A percentile compares a stretch with the other conserved stretches of the same genome.
These are phyloP conservation scores for Avicennia marina DNA, from an alignment of 257 asterid genomes.

Conservation along the genomic window DNA sequence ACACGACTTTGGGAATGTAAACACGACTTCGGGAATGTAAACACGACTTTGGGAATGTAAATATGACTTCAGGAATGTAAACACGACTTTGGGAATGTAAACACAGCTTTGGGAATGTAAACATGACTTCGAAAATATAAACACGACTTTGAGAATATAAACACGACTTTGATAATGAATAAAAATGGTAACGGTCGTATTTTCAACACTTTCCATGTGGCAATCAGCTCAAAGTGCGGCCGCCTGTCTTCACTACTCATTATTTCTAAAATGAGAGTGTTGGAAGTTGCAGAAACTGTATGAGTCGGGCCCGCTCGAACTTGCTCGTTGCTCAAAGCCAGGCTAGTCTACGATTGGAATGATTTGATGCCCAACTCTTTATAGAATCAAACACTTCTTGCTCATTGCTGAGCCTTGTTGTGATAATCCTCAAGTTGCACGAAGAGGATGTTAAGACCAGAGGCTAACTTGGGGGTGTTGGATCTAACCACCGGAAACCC, in stretches of 20 bases:
- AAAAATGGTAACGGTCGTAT: too few relatives aligned
- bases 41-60: too few relatives aligned
- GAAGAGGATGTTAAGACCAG: constrained; percentile 66
- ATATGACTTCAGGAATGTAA: too few relatives aligned
- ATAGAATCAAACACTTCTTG: constrained; percentile 61
- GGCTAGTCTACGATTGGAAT: constrained; percentile 46
- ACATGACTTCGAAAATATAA: too few relatives aligned
- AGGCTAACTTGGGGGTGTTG: constrained; percentile 25
- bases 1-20: too few relatives aligned
- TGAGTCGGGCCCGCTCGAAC: constrained; percentile 91
- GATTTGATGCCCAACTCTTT: constrained; percentile 54
- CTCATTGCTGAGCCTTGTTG: constrained; percentile 78
- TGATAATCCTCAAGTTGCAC: constrained; percentile 90
- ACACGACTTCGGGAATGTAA: too few relatives aligned
- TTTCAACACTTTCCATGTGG: constrained; percentile 86
- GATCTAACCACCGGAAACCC: constrained; percentile 58
- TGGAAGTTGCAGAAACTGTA: constrained; percentile 60
- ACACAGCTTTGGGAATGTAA: too few relatives aligned
- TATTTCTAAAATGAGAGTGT: constrained; percentile 69
- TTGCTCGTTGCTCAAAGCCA: constrained; percentile 97
- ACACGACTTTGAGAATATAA: too few relatives aligned
- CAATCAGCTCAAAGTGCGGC: constrained; percentile 81
- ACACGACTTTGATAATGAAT: too few relatives aligned
- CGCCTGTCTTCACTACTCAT: constrained; percentile 67
- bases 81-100: too few relatives aligned